A percentile compares a stretch with the other conserved stretches of the same genome.
Conservation (phyloP, 2,329 filamentous ascomycete genomes). For the Phialophora macrospora region DNA sequence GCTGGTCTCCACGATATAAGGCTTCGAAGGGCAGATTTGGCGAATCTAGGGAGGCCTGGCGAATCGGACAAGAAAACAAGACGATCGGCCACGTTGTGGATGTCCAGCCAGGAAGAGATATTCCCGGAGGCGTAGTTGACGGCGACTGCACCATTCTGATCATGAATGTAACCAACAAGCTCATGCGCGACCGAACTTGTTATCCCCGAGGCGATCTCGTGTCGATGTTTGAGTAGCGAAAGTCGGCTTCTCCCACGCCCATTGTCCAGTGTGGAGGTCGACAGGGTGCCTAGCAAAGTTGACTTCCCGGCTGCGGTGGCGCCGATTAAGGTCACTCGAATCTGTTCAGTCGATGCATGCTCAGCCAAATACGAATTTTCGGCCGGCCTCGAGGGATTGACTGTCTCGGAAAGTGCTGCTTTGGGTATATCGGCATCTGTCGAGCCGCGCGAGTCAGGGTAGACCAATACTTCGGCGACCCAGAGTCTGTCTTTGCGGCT, state of each 20-base stretch:
- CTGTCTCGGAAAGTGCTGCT: slow-evolving; percentile 7
- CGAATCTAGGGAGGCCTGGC: slow-evolving; percentile 85
- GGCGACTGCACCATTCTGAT: slow-evolving; percentile 22
- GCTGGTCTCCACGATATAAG: slow-evolving; percentile 96
- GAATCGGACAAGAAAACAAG: slow-evolving; percentile 90
- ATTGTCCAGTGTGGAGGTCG: slow-evolving; percentile 87
- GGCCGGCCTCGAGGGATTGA: neutral
- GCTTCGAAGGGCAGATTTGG: slow-evolving; percentile 84
- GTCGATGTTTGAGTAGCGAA: slow-evolving; percentile 86
- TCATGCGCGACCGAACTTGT: slow-evolving; percentile 96
- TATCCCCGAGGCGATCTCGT: slow-evolving; percentile 88
- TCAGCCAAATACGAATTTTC: slow-evolving; percentile 37
- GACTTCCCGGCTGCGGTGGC: slow-evolving; percentile 93
- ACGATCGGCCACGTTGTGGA: slow-evolving; percentile 78
- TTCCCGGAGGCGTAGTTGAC: slow-evolving; percentile 82
- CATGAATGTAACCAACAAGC: slow-evolving; percentile 75
- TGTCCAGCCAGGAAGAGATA: slow-evolving; percentile 91
- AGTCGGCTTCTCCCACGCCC: slow-evolving; percentile 87
- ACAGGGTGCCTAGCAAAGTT: slow-evolving; percentile 83
- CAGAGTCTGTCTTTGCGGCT: slow-evolving; percentile 65
- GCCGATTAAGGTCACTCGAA: slow-evolving; percentile 85
- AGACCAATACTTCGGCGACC: slow-evolving; percentile 90
- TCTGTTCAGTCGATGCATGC: slow-evolving; percentile 68
- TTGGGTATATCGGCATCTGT: slow-evolving; percentile 13
- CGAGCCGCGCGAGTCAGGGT: slow-evolving; percentile 59